Evolutionary conservation across 225 moss, liverwort and hornwort species (phyloP).

Genomic region (Polytrichum commune): DNA sequence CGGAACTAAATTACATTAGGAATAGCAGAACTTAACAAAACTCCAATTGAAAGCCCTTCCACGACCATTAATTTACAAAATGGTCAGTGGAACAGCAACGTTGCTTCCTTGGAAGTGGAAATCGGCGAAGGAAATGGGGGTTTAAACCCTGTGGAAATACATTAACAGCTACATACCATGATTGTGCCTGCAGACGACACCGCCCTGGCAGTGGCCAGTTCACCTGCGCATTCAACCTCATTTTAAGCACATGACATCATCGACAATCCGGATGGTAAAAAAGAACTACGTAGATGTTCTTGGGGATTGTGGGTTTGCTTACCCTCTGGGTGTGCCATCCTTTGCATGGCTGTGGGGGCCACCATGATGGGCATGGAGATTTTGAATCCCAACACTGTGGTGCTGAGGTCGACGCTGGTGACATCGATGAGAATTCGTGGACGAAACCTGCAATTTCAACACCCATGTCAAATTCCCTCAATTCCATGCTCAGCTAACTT

Average conservation of each 20-base stretch:
- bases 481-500: too few relatives aligned
- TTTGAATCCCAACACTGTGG: conserved; percentile 36
- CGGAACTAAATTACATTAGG: not conserved
- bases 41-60: too few relatives aligned
- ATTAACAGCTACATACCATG: conserved; percentile 41
- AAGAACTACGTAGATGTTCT: not conserved
- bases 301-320: not conserved
- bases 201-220: conserved; percentile 84
- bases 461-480: not conserved
- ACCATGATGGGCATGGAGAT: conserved; percentile 62
- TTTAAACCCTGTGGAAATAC: too few relatives aligned
- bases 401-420: conserved; percentile 26
- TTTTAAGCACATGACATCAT: not conserved
- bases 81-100: too few relatives aligned
- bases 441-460: conserved; percentile 23
- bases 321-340: conserved; percentile 51
- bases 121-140: too few relatives aligned
- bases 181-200: conserved; percentile 58
- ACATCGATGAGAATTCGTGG: conserved; percentile 45
- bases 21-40: not conserved
- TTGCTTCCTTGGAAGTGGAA: too few relatives aligned
- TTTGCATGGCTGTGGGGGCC: conserved; percentile 48
- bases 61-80: too few relatives aligned
- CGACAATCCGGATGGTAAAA: too few relatives aligned
- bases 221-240: conserved; percentile 36